Base-by-base conservation (phyloP, 2,329 filamentous ascomycete genomes). In the Pseudogymnoascus sp. region DNA sequence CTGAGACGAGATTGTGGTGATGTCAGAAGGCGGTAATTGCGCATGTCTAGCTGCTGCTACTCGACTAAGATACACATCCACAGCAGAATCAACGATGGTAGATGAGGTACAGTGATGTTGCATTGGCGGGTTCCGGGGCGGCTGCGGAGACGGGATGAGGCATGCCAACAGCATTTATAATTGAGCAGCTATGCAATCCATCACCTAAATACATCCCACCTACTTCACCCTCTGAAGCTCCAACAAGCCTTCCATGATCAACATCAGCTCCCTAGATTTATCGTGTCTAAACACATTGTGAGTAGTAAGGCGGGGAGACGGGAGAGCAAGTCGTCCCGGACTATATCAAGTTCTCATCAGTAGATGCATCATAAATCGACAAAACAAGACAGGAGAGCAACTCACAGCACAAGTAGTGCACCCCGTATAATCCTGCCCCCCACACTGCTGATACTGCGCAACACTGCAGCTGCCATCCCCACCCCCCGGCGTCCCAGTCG, bases 391-490 rank as follows among this genome's bases (percentile, higher is more conserved):
- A 3, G 40, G 26, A 19, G 42, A 19, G 9, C 2, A 57, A 57
- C 47, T 57, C 17, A 57, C n/a, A 7, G 44, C 61, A 36, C 66
- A 67, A 21, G 21, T 44, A 13, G 63, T 67, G 33, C 65, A 67
- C 23, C 66, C 66, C 8, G 13, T 31, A 64, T 65, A 67, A 13
- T 40, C 61, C 15, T 35, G 33, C 3, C 66, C 65, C 28, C 65
- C 66, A n/a, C 66, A 66, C 36, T 67, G 66, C 53, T 63, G 40
- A 36, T 63, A 67, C 28, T 65, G 9, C n/a, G 60, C 57, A 57
- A 67, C 62, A 10, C 62, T 64, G 38, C 65, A 67, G 21, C 26
- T 19, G 17, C 38, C 61, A 33, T 11, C 28, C 57, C 61, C 42
- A 33, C 36, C 36, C 1, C 36, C 44, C 3, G 42, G 50, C 11